Evolutionary conservation across 2,329 filamentous ascomycete genomes (phyloP).

Genomic region (Mycogone perniciosa): DNA sequence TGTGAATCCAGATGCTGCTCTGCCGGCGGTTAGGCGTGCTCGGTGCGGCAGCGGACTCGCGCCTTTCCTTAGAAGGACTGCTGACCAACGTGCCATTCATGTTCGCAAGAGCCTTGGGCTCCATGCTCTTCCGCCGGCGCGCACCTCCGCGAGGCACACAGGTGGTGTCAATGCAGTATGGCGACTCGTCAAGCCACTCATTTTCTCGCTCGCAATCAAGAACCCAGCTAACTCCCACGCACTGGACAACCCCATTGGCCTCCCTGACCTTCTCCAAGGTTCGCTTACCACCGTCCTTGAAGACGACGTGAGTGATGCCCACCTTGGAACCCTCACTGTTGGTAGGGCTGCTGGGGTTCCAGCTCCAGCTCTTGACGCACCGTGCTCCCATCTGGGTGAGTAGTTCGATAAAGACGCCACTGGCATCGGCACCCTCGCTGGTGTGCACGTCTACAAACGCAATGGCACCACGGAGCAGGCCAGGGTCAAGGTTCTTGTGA

Average conservation of each 20-base stretch:
- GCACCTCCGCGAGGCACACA: conserved; percentile 63
- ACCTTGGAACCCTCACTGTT: conserved; percentile 44
- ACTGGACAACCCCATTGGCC: conserved; percentile 68
- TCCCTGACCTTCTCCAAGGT: conserved; percentile 76
- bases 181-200: conserved; percentile 66
- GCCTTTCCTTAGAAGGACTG: conserved; percentile 28
- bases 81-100: conserved; percentile 57
- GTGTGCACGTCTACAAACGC: conserved; percentile 82
- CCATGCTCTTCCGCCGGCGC: conserved; percentile 74
- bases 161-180: conserved; percentile 63
- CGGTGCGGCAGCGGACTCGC: conserved; percentile 27
- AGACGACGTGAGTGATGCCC: conserved; percentile 83
- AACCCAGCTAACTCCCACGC: conserved; percentile 83
- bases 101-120: conserved; percentile 64
- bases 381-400: conserved; percentile 75
- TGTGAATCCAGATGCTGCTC: conserved; percentile 50
- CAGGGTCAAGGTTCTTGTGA: conserved; percentile 45
- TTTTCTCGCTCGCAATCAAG: conserved; percentile 76
- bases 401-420: conserved; percentile 73
- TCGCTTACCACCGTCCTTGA: conserved; percentile 75
- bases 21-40: conserved; percentile 48
- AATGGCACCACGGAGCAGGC: conserved; percentile 61
- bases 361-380: conserved; percentile 69
- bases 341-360: conserved; percentile 49
- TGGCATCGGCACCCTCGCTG: conserved; percentile 73